Percentiles rank a stretch among this genome's conserved stretches.
These are phyloP conservation scores for Chalaropsis ovoidea DNA, from an alignment of 2,329 filamentous ascomycete genomes.

Conservation along the genomic window DNA sequence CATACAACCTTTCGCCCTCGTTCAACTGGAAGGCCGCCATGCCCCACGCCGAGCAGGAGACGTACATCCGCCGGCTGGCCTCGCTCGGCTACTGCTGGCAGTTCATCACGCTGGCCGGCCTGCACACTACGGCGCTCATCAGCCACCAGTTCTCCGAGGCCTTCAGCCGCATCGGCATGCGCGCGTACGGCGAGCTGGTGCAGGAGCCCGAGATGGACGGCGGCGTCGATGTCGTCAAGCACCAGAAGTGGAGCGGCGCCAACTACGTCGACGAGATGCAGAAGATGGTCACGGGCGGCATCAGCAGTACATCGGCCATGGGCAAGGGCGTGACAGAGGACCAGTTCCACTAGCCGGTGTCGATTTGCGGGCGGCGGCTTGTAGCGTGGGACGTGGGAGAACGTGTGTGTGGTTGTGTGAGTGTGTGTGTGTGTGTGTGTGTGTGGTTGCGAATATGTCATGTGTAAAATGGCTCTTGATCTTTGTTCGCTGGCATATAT, in stretches of 20 bases:
- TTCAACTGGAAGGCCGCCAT: conserved; percentile 99
- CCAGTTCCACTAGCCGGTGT: conserved; percentile 59
- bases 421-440: neutral
- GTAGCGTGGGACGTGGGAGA: neutral
- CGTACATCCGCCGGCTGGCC: conserved; percentile 86
- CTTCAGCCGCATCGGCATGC: conserved; percentile 76
- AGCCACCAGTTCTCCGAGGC: conserved; percentile 78
- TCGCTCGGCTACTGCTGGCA: conserved; percentile 96
- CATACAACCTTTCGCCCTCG: conserved; percentile 95
- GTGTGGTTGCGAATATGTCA: neutral
- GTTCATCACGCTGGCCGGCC: conserved; percentile 96
- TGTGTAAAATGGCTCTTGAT: neutral
- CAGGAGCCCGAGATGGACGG: conserved; percentile 94
- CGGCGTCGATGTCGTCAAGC: conserved; percentile 88
- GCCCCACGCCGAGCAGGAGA: conserved; percentile 84
- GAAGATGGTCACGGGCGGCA: conserved; percentile 93
- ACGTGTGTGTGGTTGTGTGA: no score
- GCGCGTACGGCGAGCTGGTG: conserved; percentile 91
- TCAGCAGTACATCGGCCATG: conserved; percentile 90
- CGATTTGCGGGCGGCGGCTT: neutral
- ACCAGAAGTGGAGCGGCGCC: conserved; percentile 97
- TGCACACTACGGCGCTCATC: conserved; percentile 92
- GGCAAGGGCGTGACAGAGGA: conserved; percentile 96
- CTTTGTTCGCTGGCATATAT: neutral
- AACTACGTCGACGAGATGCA: conserved; percentile 89